These are phyloP conservation scores for Viridothelium virens DNA, from an alignment of 495 filamentous ascomycete species.

Conservation along the genomic window DNA sequence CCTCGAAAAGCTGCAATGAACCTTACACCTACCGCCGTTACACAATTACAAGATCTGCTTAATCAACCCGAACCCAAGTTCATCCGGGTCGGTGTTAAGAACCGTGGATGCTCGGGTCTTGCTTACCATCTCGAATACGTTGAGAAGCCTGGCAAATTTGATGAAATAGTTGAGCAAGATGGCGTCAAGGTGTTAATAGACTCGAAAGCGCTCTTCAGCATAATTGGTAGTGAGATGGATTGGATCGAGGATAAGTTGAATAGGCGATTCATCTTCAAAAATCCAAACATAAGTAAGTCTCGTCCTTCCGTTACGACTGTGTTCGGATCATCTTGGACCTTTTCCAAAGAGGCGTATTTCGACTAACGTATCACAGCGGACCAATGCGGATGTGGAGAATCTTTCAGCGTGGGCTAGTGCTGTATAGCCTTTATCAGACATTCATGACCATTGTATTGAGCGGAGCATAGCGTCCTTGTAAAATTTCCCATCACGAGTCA, in stretches of 20 bases:
- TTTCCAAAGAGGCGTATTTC: conserved; percentile 3
- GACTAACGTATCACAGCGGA: conserved; percentile 56
- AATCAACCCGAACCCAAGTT: conserved; percentile 78
- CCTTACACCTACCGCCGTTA: conserved; percentile 66
- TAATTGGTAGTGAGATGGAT: conserved; percentile 99
- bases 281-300: conserved; percentile 94
- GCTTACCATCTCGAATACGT: conserved; percentile 96
- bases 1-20: conserved; percentile 87
- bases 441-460: not conserved
- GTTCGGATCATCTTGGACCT: not conserved
- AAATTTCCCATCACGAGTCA: not conserved
- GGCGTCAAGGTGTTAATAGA: conserved; percentile 94
- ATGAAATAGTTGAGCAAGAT: conserved; percentile 91
- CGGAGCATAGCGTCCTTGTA: not conserved
- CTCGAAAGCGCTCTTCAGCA: conserved; percentile 92
- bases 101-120: conserved; percentile 88
- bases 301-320: conserved; percentile 3
- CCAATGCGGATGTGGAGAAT: conserved; percentile 94
- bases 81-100: conserved; percentile 89
- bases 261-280: conserved; percentile 83
- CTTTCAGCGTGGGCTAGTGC: conserved; percentile 69
- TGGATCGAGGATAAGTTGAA: conserved; percentile 94
- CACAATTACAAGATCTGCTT: conserved; percentile 66
- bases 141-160: conserved; percentile 76
- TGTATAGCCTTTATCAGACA: too few relatives aligned